phyloP scores from a whole-genome alignment of 1,139 yeast genomes.

The Sugiyamaella paludigena region DNA sequence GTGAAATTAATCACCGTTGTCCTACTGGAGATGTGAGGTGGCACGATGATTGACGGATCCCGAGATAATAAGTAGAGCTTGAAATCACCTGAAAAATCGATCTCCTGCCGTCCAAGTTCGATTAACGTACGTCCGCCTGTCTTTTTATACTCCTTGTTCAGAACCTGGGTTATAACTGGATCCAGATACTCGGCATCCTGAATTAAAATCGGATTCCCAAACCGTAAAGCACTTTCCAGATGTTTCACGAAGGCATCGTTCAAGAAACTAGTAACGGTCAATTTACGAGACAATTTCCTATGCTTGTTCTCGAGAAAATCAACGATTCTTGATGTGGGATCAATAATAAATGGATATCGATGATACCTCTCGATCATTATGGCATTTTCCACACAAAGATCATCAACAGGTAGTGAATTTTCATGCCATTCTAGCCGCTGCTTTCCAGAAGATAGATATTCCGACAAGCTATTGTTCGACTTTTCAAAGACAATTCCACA shows the following conservation, averaged over 20 bases:
- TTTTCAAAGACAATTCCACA: conserved; percentile 47
- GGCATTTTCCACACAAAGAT: conserved; percentile 61
- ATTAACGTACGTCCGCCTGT: conserved; percentile 73
- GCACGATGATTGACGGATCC: conserved; percentile 50
- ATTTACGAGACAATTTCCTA: conserved; percentile 36
- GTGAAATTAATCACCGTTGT: conserved; percentile 68
- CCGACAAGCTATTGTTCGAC: conserved; percentile 36
- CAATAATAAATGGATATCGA: conserved; percentile 62
- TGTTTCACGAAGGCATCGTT: conserved; percentile 68
- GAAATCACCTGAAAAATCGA: conserved; percentile 69
- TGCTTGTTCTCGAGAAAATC: conserved; percentile 42
- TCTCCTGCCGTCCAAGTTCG: conserved; percentile 56
- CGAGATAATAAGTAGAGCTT: conserved; percentile 58
- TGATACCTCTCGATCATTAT: conserved; percentile 46
- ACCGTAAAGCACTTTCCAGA: conserved; percentile 75
- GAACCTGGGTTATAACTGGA: conserved; percentile 63
- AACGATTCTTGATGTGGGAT: conserved; percentile 59
- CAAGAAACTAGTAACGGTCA: conserved; percentile 65
- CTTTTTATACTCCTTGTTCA: conserved; percentile 58
- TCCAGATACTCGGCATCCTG: conserved; percentile 80
- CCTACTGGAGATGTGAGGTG: conserved; percentile 60
- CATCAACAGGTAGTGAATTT: conserved; percentile 55
- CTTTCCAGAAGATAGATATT: conserved; percentile 44
- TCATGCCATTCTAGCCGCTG: conserved; percentile 53
- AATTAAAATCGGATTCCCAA: conserved; percentile 73